Percentiles rank a stretch among this genome's conserved stretches.
Conservation (phyloP, 202 grass and related monocot genomes). For the Panicum virgatum region DNA sequence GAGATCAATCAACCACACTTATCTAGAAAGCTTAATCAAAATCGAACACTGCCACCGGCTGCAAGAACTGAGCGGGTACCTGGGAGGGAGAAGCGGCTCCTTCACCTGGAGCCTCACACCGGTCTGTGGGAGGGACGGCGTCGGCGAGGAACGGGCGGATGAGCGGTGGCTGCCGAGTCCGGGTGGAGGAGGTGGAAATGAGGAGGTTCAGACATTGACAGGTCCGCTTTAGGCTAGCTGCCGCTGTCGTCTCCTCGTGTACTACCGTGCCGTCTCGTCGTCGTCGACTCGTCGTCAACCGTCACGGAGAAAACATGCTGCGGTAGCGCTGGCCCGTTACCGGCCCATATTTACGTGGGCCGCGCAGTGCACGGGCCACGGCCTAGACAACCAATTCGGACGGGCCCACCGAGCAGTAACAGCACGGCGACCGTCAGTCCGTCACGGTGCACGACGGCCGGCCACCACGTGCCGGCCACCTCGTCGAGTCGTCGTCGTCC, state of each 20-base stretch:
- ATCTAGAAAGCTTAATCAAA: neutral
- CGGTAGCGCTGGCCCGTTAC: neutral
- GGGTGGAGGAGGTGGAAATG: slow-evolving; percentile 22
- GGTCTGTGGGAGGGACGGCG: neutral
- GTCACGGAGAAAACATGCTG: neutral
- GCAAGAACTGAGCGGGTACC: slow-evolving; percentile 21
- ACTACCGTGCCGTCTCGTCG: neutral
- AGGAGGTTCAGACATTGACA: slow-evolving; percentile 34
- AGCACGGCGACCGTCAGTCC: neutral
- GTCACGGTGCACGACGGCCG: slow-evolving; percentile 25
- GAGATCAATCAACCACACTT: neutral
- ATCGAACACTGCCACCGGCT: neutral
- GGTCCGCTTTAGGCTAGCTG: neutral
- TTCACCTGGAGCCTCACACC: neutral
- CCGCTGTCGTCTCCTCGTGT: neutral
- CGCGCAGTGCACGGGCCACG: neutral
- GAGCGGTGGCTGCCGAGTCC: slow-evolving; percentile 13
- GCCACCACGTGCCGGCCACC: slow-evolving; percentile 25
- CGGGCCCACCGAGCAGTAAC: neutral
- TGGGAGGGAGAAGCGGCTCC: slow-evolving; percentile 19
- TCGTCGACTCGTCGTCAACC: neutral
- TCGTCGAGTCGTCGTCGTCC: too few species aligned
- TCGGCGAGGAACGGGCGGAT: slow-evolving; percentile 10
- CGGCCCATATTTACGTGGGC: neutral
- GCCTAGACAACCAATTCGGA: neutral